Percentiles rank a stretch among this genome's conserved stretches.
Conservation (phyloP, 2,329 filamentous ascomycete genomes). For the Aspergillus pseudoviridinutans region DNA sequence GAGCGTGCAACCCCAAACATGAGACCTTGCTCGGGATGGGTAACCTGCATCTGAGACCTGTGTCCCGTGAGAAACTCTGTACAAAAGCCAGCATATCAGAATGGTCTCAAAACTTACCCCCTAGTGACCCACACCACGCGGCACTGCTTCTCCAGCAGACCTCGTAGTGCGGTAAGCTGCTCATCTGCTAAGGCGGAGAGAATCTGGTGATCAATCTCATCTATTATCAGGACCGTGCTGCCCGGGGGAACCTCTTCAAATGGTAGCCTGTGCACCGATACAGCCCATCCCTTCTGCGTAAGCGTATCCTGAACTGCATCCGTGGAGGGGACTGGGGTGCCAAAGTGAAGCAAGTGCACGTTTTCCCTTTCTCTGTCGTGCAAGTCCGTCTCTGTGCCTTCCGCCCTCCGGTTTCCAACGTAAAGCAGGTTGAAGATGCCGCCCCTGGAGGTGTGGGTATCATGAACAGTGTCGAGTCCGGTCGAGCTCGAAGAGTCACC, state of each 20-base stretch:
- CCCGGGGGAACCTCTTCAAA: neutral
- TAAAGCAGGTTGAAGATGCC: neutral
- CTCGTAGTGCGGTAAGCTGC: neutral
- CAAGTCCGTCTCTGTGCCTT: neutral
- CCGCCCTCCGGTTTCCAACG: neutral
- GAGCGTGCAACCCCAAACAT: neutral
- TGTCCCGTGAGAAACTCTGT: neutral
- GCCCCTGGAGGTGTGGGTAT: neutral
- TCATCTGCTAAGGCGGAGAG: neutral
- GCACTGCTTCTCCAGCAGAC: neutral
- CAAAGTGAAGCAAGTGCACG: neutral
- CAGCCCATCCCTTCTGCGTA: neutral
- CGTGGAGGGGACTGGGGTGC: neutral
- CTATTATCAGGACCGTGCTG: neutral
- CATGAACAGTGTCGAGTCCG: neutral
- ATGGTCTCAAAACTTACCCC: neutral
- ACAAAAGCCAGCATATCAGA: neutral
- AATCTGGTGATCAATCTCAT: neutral
- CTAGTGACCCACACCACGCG: neutral
- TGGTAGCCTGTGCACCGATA: neutral
- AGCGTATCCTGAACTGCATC: neutral
- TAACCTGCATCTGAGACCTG: neutral
- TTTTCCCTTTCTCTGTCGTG: neutral
- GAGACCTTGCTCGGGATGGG: neutral
- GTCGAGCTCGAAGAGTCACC: neutral